These are phyloP conservation scores for Calonectria hawksworthii DNA, from an alignment of 2,329 filamentous ascomycete species.

Conservation along the genomic window DNA sequence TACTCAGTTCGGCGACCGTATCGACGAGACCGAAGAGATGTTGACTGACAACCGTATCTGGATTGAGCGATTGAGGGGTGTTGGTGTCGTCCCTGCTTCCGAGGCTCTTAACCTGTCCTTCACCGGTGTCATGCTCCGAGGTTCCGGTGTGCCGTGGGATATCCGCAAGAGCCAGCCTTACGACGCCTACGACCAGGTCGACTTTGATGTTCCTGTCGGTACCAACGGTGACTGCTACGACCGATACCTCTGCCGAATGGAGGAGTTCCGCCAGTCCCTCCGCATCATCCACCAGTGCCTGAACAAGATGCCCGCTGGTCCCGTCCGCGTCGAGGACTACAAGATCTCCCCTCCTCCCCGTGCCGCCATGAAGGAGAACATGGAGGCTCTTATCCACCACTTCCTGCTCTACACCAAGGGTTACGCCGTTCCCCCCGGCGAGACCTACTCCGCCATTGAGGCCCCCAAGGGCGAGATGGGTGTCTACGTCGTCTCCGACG, in stretches of 20 bases:
- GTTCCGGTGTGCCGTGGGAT: conserved; percentile 96
- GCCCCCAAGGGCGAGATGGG: conserved; percentile 99
- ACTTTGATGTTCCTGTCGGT: conserved; percentile 97
- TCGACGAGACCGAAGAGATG: conserved; percentile 98
- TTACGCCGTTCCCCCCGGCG: conserved; percentile 95
- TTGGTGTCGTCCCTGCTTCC: conserved; percentile 90
- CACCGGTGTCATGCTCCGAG: conserved; percentile 97
- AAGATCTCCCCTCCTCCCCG: conserved; percentile 97
- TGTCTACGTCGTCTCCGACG: conserved; percentile 95
- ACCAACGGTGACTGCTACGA: conserved; percentile 99
- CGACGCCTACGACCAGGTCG: conserved; percentile 97
- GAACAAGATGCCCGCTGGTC: conserved; percentile 98
- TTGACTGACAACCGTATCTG: conserved; percentile 99
- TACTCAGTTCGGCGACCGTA: conserved; percentile 97
- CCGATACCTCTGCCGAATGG: conserved; percentile 98
- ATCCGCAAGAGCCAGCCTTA: conserved; percentile 97
- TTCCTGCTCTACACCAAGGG: conserved; percentile 99
- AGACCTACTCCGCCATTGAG: conserved; percentile 98
- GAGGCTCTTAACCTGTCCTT: conserved; percentile 99
- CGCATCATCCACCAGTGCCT: conserved; percentile 99
- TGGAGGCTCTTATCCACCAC: conserved; percentile 99
- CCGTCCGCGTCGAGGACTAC: conserved; percentile 97
- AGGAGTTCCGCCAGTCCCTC: conserved; percentile 98
- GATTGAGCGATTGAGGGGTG: conserved; percentile 91
- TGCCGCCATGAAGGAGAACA: conserved; percentile 99